These are phyloP conservation scores for Picea mariana DNA, from an alignment of 83 land plant genomes.

Conservation along the genomic window DNA sequence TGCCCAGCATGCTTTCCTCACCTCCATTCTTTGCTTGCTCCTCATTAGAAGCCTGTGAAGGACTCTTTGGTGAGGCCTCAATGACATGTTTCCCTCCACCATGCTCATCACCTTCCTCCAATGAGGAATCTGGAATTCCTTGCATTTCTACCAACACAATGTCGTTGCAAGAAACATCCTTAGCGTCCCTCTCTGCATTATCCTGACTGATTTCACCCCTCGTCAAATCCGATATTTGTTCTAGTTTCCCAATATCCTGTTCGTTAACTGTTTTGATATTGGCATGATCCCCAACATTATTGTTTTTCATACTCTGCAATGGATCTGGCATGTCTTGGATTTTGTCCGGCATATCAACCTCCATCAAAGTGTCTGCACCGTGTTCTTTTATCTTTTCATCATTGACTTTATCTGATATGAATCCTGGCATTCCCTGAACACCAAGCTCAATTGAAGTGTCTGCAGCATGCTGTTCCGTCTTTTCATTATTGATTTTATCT, in stretches of 20 bases:
- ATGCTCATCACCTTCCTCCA: too few species aligned
- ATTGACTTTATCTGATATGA: background rate
- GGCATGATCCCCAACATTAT: background rate
- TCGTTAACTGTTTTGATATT: background rate
- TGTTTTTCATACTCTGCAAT: background rate
- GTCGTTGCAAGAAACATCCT: too few species aligned
- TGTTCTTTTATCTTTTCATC: background rate
- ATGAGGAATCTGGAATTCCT: background rate
- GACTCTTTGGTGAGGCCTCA: background rate
- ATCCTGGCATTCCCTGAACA: background rate
- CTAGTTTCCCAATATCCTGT: background rate
- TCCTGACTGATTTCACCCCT: background rate
- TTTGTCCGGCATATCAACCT: background rate
- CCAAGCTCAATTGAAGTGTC: background rate
- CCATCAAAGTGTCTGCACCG: background rate
- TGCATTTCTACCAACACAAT: background rate
- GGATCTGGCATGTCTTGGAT: background rate
- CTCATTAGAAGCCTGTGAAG: background rate
- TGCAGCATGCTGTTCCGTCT: background rate
- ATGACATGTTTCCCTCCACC: too few species aligned
- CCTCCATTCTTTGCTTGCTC: background rate
- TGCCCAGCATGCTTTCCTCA: background rate
- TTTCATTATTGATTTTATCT: background rate
- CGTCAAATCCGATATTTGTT: background rate
- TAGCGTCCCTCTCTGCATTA: conserved; percentile 1